These are phyloP conservation scores for Suillus luteus DNA, from an alignment of 768 basidiomycete genomes.

Conservation along the genomic window DNA sequence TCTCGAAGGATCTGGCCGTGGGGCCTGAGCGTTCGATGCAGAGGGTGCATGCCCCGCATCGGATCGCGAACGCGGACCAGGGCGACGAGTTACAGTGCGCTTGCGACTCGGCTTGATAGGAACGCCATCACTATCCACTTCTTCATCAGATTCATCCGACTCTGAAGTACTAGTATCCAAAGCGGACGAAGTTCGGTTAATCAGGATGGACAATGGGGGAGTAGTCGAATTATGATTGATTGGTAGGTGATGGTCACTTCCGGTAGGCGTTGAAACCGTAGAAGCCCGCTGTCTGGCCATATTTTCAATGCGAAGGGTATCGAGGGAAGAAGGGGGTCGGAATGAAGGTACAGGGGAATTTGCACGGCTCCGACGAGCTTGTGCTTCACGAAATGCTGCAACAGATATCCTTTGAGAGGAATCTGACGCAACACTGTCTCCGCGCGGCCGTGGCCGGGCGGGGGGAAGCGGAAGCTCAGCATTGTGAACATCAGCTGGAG, in stretches of 20 bases:
- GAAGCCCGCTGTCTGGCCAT: constrained; percentile 32
- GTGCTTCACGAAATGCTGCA: constrained; percentile 79
- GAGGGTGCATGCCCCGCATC: constrained; percentile 22
- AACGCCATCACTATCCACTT: constrained; percentile 37
- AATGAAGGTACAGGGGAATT: constrained; percentile 60
- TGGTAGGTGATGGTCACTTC: constrained; percentile 14
- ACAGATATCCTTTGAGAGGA: constrained; percentile 76
- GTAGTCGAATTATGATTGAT: constrained; percentile 17
- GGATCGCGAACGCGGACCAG: constrained; percentile 18
- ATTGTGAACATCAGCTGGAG: constrained; percentile 21
- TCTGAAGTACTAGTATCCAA: constrained; percentile 25
- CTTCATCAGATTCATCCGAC: constrained; percentile 37
- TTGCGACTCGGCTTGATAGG: constrained; percentile 37
- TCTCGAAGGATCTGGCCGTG: constrained; percentile 14
- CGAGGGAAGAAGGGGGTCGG: constrained; percentile 40
- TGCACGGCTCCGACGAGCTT: constrained; percentile 63
- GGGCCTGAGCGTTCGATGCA: constrained; percentile 2
- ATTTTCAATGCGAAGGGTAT: constrained; percentile 32
- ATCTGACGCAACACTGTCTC: constrained; percentile 60
- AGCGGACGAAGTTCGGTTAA: constrained; percentile 17
- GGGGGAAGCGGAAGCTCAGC: constrained; percentile 37
- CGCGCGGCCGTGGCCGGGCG: constrained; percentile 52
- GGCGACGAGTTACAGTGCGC: constrained; percentile 35
- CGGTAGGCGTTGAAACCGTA: constrained; percentile 28
- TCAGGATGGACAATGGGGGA: constrained; percentile 14